Evolutionary conservation across 305 asterid genomes (phyloP), one percentile per base, ranked within the genome.

Genomic region (Solanum aculeatissimum): DNA sequence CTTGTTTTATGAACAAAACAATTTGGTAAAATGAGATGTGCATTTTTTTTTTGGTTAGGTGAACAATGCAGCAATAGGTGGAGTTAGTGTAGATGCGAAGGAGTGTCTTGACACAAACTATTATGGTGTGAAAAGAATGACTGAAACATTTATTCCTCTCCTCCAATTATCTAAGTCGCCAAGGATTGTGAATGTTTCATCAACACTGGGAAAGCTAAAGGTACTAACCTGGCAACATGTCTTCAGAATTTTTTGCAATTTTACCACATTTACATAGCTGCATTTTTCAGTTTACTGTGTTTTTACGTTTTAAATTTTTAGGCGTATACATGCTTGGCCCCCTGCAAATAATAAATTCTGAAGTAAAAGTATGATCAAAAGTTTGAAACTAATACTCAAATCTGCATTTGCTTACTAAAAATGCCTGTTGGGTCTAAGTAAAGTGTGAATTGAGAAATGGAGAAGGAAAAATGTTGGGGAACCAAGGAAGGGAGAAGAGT

Each of bases 21-120:
- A 27, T 49, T 16, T 47, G 82, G 63, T 0, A 23, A 65, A 49
- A 18, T 49, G 43, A 47, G 40, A 9, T 27, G 7, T 75, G 19
- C 23, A 25, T 47, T 8, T 3, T 38, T 9, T 2, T 16, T 16
- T 14, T 12, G 16, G 84, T 86, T 85, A 93, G 97, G 93, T 93
- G 83, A 93, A 93, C 77, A 93, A 92, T 89, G 95, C 97, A 60
- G 94, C 92, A 83, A 32, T 90, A 19, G 60, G 21, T 85, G 97
- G 97, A 83, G 58, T 66, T 43, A 2, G 1, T 25, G 55, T 66
- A 0, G 78, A 74, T 42, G 83, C 92, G 11, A 43, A 25, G 49
- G 84, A 87, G 18, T 82, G 93, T 78, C 57, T 92, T 6, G 68
- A 91, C 29, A 90, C 90, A 57, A 92, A 92, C 87, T 93, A 92